Conservation (phyloP, 768 basidiomycete species). For the Collybiopsis confluens region DNA sequence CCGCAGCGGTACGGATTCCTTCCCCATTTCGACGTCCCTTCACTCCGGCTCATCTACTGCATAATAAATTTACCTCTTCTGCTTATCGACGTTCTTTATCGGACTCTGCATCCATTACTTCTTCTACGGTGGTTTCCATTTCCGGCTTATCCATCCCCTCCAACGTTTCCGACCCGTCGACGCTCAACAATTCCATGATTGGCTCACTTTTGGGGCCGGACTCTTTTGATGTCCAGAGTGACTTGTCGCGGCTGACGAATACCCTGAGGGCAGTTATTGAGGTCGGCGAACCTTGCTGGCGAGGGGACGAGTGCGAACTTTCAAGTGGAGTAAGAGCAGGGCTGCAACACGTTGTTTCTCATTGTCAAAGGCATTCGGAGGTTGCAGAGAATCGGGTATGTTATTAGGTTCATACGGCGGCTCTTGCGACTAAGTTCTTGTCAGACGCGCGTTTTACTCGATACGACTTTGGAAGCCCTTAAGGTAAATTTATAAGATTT, state of each 20-base stretch:
- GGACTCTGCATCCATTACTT: constrained; percentile 27
- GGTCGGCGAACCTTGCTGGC: constrained; percentile 78
- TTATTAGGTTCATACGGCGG: no score
- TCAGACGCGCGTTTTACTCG: constrained; percentile 59
- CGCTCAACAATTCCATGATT: constrained; percentile 16
- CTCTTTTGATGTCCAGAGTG: constrained; percentile 54
- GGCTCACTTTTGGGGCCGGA: constrained; percentile 23
- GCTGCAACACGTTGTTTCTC: constrained; percentile 59
- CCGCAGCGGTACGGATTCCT: constrained; percentile 80
- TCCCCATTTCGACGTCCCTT: constrained; percentile 56
- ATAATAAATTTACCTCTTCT: constrained; percentile 40
- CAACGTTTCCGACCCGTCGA: constrained; percentile 10
- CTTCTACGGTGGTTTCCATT: constrained; percentile 29
- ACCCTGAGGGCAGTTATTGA: constrained; percentile 75
- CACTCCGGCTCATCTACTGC: constrained; percentile 70
- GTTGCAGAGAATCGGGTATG: constrained; percentile 68
- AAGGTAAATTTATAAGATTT: no score
- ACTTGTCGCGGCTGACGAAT: constrained; percentile 78
- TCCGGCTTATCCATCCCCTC: constrained; percentile 24
- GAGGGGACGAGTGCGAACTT: constrained; percentile 77
- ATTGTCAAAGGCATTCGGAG: constrained; percentile 71
- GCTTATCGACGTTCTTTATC: constrained; percentile 16
- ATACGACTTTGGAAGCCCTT: constrained; percentile 69
- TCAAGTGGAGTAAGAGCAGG: constrained; percentile 76
- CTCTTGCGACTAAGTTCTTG: background rate